phyloP scores from a whole-genome alignment of 495 filamentous ascomycete genomes.

The Ascodesmis nigricans region DNA sequence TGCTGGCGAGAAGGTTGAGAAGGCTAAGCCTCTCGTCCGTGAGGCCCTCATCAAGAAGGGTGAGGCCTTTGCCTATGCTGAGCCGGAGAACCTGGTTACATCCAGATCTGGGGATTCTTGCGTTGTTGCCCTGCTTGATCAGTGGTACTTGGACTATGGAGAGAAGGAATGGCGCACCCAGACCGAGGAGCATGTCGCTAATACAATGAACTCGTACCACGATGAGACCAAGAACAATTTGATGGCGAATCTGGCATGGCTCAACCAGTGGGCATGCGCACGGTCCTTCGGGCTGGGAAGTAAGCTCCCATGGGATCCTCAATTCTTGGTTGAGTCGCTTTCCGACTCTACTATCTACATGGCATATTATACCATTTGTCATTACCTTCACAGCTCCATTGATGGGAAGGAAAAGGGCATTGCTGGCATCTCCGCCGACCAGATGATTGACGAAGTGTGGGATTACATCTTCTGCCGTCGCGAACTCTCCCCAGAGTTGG shows the following conservation, averaged over 20 bases:
- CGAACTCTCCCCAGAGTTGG: conserved; percentile 40
- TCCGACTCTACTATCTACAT: conserved; percentile 86
- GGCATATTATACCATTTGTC: conserved; percentile 89
- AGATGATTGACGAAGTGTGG: conserved; percentile 94
- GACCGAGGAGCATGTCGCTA: conserved; percentile 49
- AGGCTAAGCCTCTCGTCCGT: conserved; percentile 67
- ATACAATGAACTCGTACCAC: conserved; percentile 53
- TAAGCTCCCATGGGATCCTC: conserved; percentile 82
- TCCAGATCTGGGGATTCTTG: conserved; percentile 74
- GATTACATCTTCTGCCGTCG: conserved; percentile 59
- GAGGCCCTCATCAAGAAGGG: conserved; percentile 54
- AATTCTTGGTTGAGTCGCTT: conserved; percentile 80
- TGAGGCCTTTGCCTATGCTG: conserved; percentile 75
- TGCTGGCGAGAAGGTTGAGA: conserved; percentile 64
- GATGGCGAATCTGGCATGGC: conserved; percentile 65
- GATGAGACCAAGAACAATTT: conserved; percentile 65
- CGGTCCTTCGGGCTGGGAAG: conserved; percentile 82
- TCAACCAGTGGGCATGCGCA: conserved; percentile 89
- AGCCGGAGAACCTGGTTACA: conserved; percentile 74
- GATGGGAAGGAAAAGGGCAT: conserved; percentile 52
- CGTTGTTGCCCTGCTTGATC: conserved; percentile 78
- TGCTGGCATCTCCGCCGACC: conserved; percentile 44
- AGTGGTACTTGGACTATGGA: conserved; percentile 95
- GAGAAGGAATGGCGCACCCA: conserved; percentile 58
- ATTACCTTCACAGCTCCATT: conserved; percentile 55